These are phyloP conservation scores for Cornus kousa DNA, from an alignment of 148 eudicot genomes.

Conservation along the genomic window DNA sequence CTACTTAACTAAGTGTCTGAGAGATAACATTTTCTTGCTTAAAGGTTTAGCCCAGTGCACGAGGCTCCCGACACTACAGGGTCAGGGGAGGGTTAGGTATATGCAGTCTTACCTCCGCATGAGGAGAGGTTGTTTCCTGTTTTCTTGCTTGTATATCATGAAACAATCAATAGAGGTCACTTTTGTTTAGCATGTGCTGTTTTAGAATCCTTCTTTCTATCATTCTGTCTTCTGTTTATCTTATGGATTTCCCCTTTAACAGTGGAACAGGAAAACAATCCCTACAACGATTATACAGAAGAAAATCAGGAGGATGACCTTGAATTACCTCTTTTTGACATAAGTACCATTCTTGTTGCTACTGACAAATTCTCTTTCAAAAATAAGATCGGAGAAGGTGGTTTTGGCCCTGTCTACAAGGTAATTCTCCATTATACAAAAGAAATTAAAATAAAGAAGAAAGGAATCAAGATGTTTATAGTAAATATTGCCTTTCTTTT, in stretches of 20 bases:
- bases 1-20: background rate
- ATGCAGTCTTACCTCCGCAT: no score
- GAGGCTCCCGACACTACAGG: no score
- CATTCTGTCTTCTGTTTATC: background rate
- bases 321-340: slow-evolving; percentile 25
- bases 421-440: slow-evolving; percentile 13
- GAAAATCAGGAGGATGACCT: slow-evolving; percentile 14
- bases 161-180: background rate
- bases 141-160: background rate
- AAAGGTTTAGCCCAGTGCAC: no score
- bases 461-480: background rate
- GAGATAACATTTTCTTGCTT: background rate
- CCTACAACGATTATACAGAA: slow-evolving; percentile 5
- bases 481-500: no score
- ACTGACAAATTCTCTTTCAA: slow-evolving; percentile 26
- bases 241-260: background rate
- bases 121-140: no score
- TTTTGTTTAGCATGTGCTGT: background rate
- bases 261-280: slow-evolving; percentile 18
- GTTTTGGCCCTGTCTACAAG: slow-evolving; percentile 49
- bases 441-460: background rate
- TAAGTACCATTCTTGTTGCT: slow-evolving; percentile 17
- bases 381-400: slow-evolving; percentile 42
- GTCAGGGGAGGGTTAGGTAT: no score
- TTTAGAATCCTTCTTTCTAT: background rate